Conservation (phyloP, 805 yeast genomes). For the Lipomyces anomalus region DNA sequence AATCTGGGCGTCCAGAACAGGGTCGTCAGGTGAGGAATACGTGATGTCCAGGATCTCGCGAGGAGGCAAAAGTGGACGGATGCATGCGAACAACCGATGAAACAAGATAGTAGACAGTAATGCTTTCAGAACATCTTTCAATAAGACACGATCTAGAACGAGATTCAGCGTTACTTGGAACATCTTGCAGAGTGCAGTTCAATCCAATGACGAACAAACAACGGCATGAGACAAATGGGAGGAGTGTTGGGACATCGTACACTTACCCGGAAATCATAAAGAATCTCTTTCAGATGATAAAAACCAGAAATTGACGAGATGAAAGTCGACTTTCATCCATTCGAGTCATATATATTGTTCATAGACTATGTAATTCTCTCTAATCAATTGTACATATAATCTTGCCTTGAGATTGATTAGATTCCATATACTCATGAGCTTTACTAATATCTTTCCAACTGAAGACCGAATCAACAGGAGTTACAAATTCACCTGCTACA, state of each 20-base stretch:
- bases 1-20: slow-evolving; percentile 44
- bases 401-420: slow-evolving; percentile 30
- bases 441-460: slow-evolving; percentile 24
- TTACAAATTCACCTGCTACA: slow-evolving; percentile 25
- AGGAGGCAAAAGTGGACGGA: slow-evolving; percentile 43
- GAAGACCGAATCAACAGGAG: slow-evolving; percentile 26
- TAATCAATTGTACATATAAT: too few species aligned
- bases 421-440: slow-evolving; percentile 31
- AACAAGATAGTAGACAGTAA: slow-evolving; percentile 63
- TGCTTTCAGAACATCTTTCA: slow-evolving; percentile 34
- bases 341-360: too few species aligned
- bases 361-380: too few species aligned
- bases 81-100: slow-evolving; percentile 60
- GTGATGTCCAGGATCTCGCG: slow-evolving; percentile 54
- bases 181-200: slow-evolving; percentile 9
- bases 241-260: too few species aligned
- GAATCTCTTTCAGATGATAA: too few species aligned
- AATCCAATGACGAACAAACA: too few species aligned
- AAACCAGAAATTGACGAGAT: too few species aligned
- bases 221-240: too few species aligned
- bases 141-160: slow-evolving; percentile 15
- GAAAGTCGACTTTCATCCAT: too few species aligned
- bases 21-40: slow-evolving; percentile 47
- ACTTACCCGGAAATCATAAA: too few species aligned
- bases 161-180: slow-evolving; percentile 12